Evolutionary conservation across 305 asterid genomes (phyloP).

Genomic region (Andrographis paniculata): DNA sequence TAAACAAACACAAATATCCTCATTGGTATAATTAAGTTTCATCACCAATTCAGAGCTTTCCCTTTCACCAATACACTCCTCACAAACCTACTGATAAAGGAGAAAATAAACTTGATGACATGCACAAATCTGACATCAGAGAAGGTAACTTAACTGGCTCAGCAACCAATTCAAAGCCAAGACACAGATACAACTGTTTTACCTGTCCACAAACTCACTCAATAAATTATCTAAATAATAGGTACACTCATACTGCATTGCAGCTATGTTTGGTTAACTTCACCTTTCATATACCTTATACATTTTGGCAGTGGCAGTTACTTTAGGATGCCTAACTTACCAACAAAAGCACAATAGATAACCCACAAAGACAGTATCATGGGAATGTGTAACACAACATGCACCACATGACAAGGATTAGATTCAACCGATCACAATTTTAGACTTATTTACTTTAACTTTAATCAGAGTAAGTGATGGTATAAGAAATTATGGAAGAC

Average conservation of each 20-base stretch:
- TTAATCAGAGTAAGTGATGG: too few species aligned
- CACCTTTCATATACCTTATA: not conserved
- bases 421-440: not conserved
- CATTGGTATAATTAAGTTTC: conserved; percentile 76
- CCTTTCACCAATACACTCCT: conserved; percentile 92
- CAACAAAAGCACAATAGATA: not conserved
- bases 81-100: conserved; percentile 56
- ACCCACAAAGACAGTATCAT: conserved; percentile 7
- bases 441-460: too few species aligned
- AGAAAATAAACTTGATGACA: not conserved
- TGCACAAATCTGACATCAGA: not conserved
- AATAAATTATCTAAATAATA: conserved; percentile 2
- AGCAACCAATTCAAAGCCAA: not conserved
- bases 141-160: not conserved
- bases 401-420: not conserved
- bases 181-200: not conserved
- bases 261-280: conserved; percentile 9
- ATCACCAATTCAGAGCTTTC: conserved; percentile 82
- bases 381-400: conserved; percentile 8
- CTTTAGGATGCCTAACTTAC: not conserved
- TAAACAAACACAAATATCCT: conserved; percentile 79
- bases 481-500: too few species aligned
- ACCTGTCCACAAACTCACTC: conserved; percentile 8
- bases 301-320: not conserved
- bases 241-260: conserved; percentile 4